These are phyloP conservation scores for Candida rishiriensis DNA, from an alignment of 805 yeast species.

Conservation along the genomic window DNA sequence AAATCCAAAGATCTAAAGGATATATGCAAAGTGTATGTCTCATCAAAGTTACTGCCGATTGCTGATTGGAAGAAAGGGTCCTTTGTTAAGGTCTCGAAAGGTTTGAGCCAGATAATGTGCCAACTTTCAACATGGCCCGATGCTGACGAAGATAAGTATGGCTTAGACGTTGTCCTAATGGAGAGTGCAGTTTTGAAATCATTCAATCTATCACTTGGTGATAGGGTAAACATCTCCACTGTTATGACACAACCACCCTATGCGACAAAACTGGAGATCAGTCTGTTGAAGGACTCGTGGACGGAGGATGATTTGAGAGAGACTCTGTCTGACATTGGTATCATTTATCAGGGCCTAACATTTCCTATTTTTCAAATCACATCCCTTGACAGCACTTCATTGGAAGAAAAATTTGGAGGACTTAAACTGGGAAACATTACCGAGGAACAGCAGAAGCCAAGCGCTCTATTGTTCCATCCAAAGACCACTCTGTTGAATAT, in stretches of 20 bases:
- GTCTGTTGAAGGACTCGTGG: slow-evolving; percentile 8
- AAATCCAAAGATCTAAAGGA: slow-evolving; percentile 4
- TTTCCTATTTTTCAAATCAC: slow-evolving; percentile 10
- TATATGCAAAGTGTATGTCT: slow-evolving; percentile 20
- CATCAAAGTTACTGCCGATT: slow-evolving; percentile 16
- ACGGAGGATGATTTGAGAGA: slow-evolving; percentile 34
- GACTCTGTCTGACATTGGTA: slow-evolving; percentile 48
- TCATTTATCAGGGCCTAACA: slow-evolving; percentile 50
- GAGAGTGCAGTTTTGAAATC: slow-evolving; percentile 16
- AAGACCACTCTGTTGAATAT: slow-evolving; percentile 30
- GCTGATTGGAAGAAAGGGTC: slow-evolving; percentile 22
- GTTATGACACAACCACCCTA: slow-evolving; percentile 45
- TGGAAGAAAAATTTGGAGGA: slow-evolving; percentile 28
- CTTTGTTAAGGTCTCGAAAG: slow-evolving; percentile 24
- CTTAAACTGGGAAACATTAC: slow-evolving; percentile 8
- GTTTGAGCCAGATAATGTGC: slow-evolving; percentile 17
- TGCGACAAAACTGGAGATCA: slow-evolving; percentile 19
- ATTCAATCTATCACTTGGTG: slow-evolving; percentile 27
- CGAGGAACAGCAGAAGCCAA: slow-evolving; percentile 14
- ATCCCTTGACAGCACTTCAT: slow-evolving; percentile 3
- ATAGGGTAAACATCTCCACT: slow-evolving; percentile 38
- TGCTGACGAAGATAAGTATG: slow-evolving; percentile 21
- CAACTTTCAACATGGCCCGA: slow-evolving; percentile 19
- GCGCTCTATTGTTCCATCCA: slow-evolving; percentile 20
- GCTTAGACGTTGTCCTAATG: slow-evolving; percentile 23